These are phyloP conservation scores for Penicillium egyptiacum DNA, from an alignment of 495 filamentous ascomycete species.

Conservation along the genomic window DNA sequence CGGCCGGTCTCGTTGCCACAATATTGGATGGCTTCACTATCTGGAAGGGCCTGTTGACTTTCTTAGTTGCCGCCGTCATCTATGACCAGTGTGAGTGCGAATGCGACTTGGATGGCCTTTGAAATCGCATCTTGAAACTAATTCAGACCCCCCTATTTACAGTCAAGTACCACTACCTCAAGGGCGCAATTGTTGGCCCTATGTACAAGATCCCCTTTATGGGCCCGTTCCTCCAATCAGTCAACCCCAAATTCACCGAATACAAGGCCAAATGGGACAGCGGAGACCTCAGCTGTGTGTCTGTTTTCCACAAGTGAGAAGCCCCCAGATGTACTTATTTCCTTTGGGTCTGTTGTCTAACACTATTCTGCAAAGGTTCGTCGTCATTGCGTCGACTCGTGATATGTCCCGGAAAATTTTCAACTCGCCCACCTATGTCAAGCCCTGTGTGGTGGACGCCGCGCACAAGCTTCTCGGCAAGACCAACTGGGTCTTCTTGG, in stretches of 20 bases:
- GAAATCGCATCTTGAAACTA: slow-evolving; percentile 10
- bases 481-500: slow-evolving; percentile 96
- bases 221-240: slow-evolving; percentile 88
- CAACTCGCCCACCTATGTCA: slow-evolving; percentile 90
- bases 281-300: slow-evolving; percentile 91
- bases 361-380: slow-evolving; percentile 62
- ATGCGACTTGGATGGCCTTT: slow-evolving; percentile 1
- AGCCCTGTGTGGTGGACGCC: slow-evolving; percentile 94
- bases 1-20: slow-evolving; percentile 42
- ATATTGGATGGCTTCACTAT: slow-evolving; percentile 56
- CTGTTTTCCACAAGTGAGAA: slow-evolving; percentile 96
- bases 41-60: slow-evolving; percentile 63
- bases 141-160: slow-evolving; percentile 17
- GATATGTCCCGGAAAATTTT: slow-evolving; percentile 97
- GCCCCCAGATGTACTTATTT: background rate
- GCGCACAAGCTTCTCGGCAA: slow-evolving; percentile 92
- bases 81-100: slow-evolving; percentile 79
- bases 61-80: slow-evolving; percentile 66
- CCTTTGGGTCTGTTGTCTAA: slow-evolving; percentile 14
- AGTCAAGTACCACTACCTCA: slow-evolving; percentile 86
- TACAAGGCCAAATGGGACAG: slow-evolving; percentile 92
- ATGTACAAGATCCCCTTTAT: slow-evolving; percentile 89
- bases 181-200: slow-evolving; percentile 82
- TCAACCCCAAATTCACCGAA: slow-evolving; percentile 87
- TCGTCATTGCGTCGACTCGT: slow-evolving; percentile 92